Evolutionary conservation across 2,329 filamentous ascomycete species (phyloP), one percentile per base, ranked within the genome.

Genomic region (Chrysoporthe puriensis): DNA sequence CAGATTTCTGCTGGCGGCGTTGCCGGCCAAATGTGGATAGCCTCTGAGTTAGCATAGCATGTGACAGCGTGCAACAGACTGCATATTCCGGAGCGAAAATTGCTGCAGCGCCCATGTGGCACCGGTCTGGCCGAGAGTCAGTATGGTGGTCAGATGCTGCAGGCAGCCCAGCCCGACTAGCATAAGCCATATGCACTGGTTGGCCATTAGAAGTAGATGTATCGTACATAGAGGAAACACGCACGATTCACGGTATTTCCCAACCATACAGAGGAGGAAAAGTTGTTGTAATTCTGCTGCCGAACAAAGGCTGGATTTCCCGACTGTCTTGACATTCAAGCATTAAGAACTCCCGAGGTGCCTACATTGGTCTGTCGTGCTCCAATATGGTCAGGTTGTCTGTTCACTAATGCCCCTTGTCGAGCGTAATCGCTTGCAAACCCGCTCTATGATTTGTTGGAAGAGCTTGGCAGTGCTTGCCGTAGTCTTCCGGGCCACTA

Each of bases 21-120:
- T 40, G 57, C 57, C 57, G 57, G 40, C 40, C 21, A 26, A 6
- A 7, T 60, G 57, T 60, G 57, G 57, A 2, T n/a, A 44, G 54
- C 34, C 34, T 9, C 32, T n/a, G 54, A 34, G 54, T 13, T 57
- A 36, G 54, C 54, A 57, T 8, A 36, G 54, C 34, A 57, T 21
- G 9, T 40, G 54, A 18, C 34, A 57, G 32, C 54, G 18, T 57
- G 54, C 8, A 57, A 36, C 9, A 18, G 40, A 34, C 40, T 57
- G 32, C 32, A 57, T 21, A 21, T 14, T 54, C 54, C 16, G 44
- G 54, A 11, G 54, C 54, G 34, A 26, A 26, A 57, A n/a, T 57
- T 36, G 32, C 52, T 36, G 52, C 21, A 32, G 6, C 52, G 16
- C 32, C 54, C 54, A 40, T n/a, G 32, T 57, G 54, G 54, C 54